phyloP scores from a whole-genome alignment of 2,329 filamentous ascomycete genomes.

The Colletotrichum sp. region DNA sequence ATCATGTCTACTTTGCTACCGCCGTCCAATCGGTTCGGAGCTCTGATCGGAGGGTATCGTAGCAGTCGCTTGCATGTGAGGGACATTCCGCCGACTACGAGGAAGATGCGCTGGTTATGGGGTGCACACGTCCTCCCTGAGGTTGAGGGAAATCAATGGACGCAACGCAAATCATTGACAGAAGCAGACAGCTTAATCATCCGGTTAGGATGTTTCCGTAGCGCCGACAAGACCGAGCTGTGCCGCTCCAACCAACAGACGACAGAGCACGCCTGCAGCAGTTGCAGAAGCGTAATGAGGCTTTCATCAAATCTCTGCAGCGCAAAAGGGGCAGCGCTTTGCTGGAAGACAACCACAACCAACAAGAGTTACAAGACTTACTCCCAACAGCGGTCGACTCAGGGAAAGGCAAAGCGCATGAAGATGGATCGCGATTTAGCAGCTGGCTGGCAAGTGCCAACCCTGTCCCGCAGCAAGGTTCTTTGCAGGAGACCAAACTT shows the following conservation, averaged over 20 bases:
- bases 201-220: background rate
- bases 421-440: background rate
- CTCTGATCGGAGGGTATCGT: background rate
- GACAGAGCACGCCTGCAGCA: background rate
- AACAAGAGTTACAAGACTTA: background rate
- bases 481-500: background rate
- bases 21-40: background rate
- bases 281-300: slow-evolving; percentile 21
- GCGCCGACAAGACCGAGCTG: background rate
- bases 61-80: background rate
- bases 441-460: background rate
- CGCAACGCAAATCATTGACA: background rate
- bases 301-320: slow-evolving; percentile 13
- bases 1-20: background rate
- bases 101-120: background rate
- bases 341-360: background rate
- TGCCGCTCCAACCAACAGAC: slow-evolving; percentile 1
- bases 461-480: background rate
- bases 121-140: background rate
- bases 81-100: background rate
- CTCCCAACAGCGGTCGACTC: background rate
- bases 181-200: background rate
- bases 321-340: slow-evolving; percentile 1
- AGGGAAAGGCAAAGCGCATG: background rate
- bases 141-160: background rate